phyloP scores from a whole-genome alignment of 2,329 filamentous ascomycete species.

The Fonsecaea monophora region DNA sequence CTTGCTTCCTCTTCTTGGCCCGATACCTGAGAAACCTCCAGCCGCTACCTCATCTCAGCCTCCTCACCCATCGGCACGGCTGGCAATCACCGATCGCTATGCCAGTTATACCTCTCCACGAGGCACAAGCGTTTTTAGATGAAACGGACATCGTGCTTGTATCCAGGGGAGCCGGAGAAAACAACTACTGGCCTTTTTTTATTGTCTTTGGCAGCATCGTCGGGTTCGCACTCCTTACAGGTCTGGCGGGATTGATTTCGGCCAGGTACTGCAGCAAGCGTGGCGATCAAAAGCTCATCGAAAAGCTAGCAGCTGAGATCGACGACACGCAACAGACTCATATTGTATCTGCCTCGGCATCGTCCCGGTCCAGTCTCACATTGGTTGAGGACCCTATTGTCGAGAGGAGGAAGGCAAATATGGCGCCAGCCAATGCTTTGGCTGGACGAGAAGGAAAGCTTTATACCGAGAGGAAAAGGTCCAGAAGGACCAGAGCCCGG shows the following conservation, averaged over 20 bases:
- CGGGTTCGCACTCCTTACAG: slow-evolving; percentile 13
- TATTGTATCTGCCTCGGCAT: background rate
- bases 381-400: slow-evolving; percentile 13
- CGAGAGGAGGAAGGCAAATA: slow-evolving; percentile 10
- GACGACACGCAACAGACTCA: background rate
- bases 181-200: slow-evolving; percentile 16
- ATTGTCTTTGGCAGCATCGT: slow-evolving; percentile 18
- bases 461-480: slow-evolving; percentile 8
- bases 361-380: slow-evolving; percentile 3
- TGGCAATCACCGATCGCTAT: background rate
- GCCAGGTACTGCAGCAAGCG: slow-evolving; percentile 13
- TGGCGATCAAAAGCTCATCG: slow-evolving; percentile 11
- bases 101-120: slow-evolving; percentile 7
- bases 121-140: background rate
- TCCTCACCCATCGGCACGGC: background rate
- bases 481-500: slow-evolving; percentile 6
- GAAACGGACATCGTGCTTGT: background rate
- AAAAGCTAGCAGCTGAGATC: slow-evolving; percentile 9
- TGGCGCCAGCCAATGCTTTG: slow-evolving; percentile 12
- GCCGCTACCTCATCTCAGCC: background rate
- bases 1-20: background rate
- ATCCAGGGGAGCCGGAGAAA: background rate
- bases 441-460: slow-evolving; percentile 5
- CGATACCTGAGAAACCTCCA: background rate
- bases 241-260: slow-evolving; percentile 14